Base-by-base conservation (phyloP, 2,329 filamentous ascomycete species). In the Penicillium frequentans region DNA sequence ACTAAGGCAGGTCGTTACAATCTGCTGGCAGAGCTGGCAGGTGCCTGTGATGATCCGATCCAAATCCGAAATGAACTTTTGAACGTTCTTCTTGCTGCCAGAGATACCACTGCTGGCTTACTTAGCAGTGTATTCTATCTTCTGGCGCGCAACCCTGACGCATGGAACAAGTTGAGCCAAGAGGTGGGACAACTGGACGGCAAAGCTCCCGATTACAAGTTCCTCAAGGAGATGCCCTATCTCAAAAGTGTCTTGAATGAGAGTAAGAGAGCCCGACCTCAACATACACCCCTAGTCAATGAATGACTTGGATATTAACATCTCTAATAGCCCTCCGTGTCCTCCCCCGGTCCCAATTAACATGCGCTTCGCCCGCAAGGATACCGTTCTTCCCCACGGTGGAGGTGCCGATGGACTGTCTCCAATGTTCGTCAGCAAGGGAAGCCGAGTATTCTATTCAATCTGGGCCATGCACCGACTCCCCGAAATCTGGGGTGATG, bases 81-180 rank as follows among this genome's bases (percentile, higher is more conserved):
- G n/a, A 49, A 49, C 46, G 27, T 49, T 35, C 46, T 49, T 11
- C 29, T 49, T 13, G 46, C 46, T 3, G 46, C 46, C 26, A 35
- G 46, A 49, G 46, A 49, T 49, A 49, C 46, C 3, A 49, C 46
- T 3, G 46, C 46, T 21, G 46, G 46, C 21, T n/a, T 49, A 19
- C 46, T 49, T 24, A 49, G 46, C 46, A 49, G 46, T n/a, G 46
- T 49, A 21, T 49, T 49, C 31, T 49, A 49, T 49, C 46, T 49
- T 10, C 14, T 49, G 46, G 27, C 46, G 2, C 46, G 46, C 19
- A 49, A 26, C 8, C 46, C 46, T 26, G 46, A 49, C 5, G 31
- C 27, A 14, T 49, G 46, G 46, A 21, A 49, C 27, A 49, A 49
- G 19, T 19, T 49, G 6, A 35, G 31, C 14, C 29, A 37, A 24